phyloP scores from a whole-genome alignment of 495 filamentous ascomycete species.

The Lasiosphaeria miniovina region DNA sequence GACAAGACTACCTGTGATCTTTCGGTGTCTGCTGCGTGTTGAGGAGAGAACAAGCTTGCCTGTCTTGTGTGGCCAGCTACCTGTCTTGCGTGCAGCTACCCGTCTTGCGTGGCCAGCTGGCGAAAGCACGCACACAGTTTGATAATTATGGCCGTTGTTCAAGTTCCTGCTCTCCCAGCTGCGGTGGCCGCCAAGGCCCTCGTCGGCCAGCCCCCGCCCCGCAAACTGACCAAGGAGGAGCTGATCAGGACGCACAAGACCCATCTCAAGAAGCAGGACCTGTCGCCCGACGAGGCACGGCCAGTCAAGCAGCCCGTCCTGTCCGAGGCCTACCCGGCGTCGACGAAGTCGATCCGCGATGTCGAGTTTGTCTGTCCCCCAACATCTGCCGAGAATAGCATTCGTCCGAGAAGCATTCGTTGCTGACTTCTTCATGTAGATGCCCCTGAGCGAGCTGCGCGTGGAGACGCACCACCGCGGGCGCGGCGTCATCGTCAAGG shows the following conservation, averaged over 20 bases:
- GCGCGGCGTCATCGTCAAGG: conserved; percentile 41
- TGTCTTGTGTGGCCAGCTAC: neutral
- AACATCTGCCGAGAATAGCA: neutral
- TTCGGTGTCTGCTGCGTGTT: neutral
- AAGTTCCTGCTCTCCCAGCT: neutral
- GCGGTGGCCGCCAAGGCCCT: conserved; percentile 5
- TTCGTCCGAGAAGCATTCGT: neutral
- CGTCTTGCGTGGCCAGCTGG: neutral
- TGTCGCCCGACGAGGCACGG: conserved; percentile 24
- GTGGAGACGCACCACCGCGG: conserved; percentile 54
- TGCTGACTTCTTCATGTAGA: conserved; percentile 13
- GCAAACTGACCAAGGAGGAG: conserved; percentile 28
- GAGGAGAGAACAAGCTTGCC: too few relatives aligned
- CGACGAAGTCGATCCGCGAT: conserved; percentile 32
- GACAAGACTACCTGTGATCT: neutral
- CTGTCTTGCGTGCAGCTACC: neutral
- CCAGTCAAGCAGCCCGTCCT: conserved; percentile 36
- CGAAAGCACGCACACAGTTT: neutral
- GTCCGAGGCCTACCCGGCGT: conserved; percentile 31
- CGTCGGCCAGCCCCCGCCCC: conserved; percentile 13
- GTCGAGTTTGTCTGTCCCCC: conserved; percentile 27
- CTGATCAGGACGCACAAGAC: conserved; percentile 31
- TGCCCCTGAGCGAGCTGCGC: conserved; percentile 33
- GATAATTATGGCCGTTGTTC: conserved; percentile 13
- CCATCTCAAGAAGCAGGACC: conserved; percentile 31